Evolutionary conservation across 164 flowering plant species (phyloP), one percentile per base, ranked within the genome.

Genomic region (Vitis cinerea): DNA sequence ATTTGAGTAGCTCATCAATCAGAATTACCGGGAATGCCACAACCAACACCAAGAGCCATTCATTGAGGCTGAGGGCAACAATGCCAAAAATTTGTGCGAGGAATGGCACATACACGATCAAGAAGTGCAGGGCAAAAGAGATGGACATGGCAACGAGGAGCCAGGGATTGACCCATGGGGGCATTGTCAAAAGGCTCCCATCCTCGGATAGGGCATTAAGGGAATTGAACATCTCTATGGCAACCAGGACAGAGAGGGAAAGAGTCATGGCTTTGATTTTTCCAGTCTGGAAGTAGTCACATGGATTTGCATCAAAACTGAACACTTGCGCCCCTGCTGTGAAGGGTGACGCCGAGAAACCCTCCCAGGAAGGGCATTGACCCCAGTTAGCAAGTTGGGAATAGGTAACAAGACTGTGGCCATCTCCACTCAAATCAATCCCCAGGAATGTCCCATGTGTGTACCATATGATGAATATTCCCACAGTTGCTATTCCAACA

Each of bases 141-240:
- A 91, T 76, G 0, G 93, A 81, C 97, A 90, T 91, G 58, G 97
- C 97, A 31, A 88, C 12, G 17, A 91, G 89, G 57, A 91, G 91
- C 84, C 84, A 89, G 0, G 97, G 97, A 70, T 91, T 91, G 53
- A 83, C 89, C 97, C 94, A 91, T 9, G 97, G 97, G 12, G 94
- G 97, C 97, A 91, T 91, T 13, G 79, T 72, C 69, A 90, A 37
- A 14, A 91, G 87, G 64, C 97, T 90, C 7, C 83, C 82, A 64
- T 91, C 94, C 77, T 91, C 97, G 0, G 94, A 91, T 3, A 91
- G 83, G 51, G 97, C 97, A 61, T 91, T 91, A 4, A 91, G 84
- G 7, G 97, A 89, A 75, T 91, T 91, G 83, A 91, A 91, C 97
- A 91, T 91, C 83, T 91, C 97, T 17, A 90, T 91, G 50, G 94